Evolutionary conservation across 768 basidiomycete species (phyloP).

Genomic region (Leccinum broughii): DNA sequence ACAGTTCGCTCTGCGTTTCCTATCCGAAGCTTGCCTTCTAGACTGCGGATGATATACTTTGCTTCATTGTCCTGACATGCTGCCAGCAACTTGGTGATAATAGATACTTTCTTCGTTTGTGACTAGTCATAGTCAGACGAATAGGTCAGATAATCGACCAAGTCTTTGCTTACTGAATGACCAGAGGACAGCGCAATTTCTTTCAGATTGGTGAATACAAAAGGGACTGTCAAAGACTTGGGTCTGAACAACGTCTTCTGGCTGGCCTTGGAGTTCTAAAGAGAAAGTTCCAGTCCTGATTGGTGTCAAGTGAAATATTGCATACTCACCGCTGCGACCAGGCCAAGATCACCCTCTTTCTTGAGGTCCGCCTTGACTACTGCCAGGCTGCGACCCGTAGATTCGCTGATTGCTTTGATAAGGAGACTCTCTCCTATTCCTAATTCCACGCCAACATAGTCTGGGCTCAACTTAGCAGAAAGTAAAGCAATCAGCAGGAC

Average conservation of each 20-base stretch:
- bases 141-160: not conserved
- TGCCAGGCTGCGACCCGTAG: conserved; percentile 83
- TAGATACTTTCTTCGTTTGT: conserved; percentile 91
- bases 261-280: conserved; percentile 86
- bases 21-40: conserved; percentile 97
- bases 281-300: not conserved
- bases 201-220: conserved; percentile 85
- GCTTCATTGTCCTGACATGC: conserved; percentile 91
- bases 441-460: conserved; percentile 92
- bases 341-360: conserved; percentile 92
- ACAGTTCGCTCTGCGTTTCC: conserved; percentile 96
- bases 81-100: conserved; percentile 92
- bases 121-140: conserved; percentile 50
- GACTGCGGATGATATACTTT: conserved; percentile 92
- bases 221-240: conserved; percentile 83
- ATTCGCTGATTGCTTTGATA: conserved; percentile 93
- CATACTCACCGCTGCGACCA: conserved; percentile 85
- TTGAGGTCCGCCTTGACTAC: conserved; percentile 90
- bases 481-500: not conserved
- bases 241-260: conserved; percentile 96
- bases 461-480: conserved; percentile 75
- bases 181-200: conserved; percentile 89
- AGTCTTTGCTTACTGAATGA: conserved; percentile 58
- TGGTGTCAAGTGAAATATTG: not conserved
- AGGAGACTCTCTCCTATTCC: conserved; percentile 95